A percentile compares a stretch with the other conserved stretches of the same genome.
Evolutionary conservation across 257 asterid species (phyloP).

Genomic region (Scutellaria barbata): DNA sequence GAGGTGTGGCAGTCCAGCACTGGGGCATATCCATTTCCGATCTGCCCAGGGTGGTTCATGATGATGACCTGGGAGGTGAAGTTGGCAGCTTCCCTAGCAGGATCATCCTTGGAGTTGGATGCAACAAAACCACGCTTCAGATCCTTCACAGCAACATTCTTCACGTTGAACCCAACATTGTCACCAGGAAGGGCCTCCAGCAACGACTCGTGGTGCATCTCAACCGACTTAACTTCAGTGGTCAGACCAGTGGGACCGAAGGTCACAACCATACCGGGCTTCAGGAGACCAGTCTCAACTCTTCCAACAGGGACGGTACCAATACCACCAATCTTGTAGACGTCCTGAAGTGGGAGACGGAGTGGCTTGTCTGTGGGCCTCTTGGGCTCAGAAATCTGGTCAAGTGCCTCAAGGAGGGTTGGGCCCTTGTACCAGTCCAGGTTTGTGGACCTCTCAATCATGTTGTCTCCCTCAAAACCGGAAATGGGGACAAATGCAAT

Average conservation of each 20-base stretch:
- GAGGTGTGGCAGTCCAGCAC: conserved; percentile 71
- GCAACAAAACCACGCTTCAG: conserved; percentile 51
- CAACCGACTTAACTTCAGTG: conserved; percentile 21
- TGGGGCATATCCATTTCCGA: conserved; percentile 69
- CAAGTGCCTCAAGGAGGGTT: conserved; percentile 3
- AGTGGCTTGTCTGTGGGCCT: conserved; percentile 11
- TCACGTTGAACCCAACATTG: conserved; percentile 27
- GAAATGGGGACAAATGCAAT: not conserved
- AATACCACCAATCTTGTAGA: conserved; percentile 23
- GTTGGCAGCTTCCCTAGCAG: conserved; percentile 59
- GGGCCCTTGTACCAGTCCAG: conserved; percentile 15
- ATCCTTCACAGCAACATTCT: conserved; percentile 28
- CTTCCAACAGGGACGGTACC: conserved; percentile 1
- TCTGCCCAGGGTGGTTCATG: conserved; percentile 81
- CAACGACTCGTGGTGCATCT: conserved; percentile 16
- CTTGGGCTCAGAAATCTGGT: not conserved
- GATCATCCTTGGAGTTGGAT: conserved; percentile 67
- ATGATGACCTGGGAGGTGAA: conserved; percentile 67
- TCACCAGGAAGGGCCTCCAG: conserved; percentile 11
- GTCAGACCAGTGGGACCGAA: conserved; percentile 16
- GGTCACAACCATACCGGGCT: conserved; percentile 16
- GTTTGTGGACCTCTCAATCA: conserved; percentile 6
- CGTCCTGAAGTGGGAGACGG: conserved; percentile 30
- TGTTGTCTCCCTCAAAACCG: conserved; percentile 9
- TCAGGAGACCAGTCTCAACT: not conserved